Conservation (phyloP, 495 filamentous ascomycete species). For the Penicillium ucsense region DNA sequence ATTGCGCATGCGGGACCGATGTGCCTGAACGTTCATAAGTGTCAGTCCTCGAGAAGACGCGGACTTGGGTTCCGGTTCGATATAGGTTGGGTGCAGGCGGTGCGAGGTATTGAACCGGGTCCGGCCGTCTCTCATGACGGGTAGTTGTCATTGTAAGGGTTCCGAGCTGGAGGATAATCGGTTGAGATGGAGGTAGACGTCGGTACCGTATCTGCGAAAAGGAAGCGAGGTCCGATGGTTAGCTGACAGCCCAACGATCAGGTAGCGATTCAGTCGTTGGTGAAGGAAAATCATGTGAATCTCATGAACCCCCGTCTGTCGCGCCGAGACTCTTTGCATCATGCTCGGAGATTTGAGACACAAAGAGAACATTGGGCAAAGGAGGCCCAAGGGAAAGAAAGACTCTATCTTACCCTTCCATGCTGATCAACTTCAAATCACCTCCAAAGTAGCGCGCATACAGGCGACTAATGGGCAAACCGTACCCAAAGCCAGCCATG, state of each 20-base stretch:
- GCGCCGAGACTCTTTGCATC: too few relatives aligned
- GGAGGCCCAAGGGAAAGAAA: neutral
- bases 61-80: conserved; percentile 26
- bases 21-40: conserved; percentile 52
- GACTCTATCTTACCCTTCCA: conserved; percentile 78
- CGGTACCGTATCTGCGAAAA: conserved; percentile 78
- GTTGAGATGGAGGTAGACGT: conserved; percentile 97
- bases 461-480: conserved; percentile 81
- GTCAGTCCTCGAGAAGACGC: conserved; percentile 75
- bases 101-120: conserved; percentile 37
- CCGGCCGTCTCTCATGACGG: conserved; percentile 79
- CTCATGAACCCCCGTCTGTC: too few relatives aligned
- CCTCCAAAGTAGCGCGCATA: conserved; percentile 97
- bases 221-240: neutral
- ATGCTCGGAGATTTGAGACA: too few relatives aligned
- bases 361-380: too few relatives aligned
- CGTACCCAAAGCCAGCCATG: conserved; percentile 98
- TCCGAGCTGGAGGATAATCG: conserved; percentile 90
- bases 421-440: conserved; percentile 94
- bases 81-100: conserved; percentile 35
- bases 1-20: conserved; percentile 39
- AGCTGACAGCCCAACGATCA: too few relatives aligned
- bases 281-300: neutral
- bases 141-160: conserved; percentile 95
- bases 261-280: neutral